These are phyloP conservation scores for Nakazawaea siamensis DNA, from an alignment of 805 yeast genomes.

Conservation along the genomic window DNA sequence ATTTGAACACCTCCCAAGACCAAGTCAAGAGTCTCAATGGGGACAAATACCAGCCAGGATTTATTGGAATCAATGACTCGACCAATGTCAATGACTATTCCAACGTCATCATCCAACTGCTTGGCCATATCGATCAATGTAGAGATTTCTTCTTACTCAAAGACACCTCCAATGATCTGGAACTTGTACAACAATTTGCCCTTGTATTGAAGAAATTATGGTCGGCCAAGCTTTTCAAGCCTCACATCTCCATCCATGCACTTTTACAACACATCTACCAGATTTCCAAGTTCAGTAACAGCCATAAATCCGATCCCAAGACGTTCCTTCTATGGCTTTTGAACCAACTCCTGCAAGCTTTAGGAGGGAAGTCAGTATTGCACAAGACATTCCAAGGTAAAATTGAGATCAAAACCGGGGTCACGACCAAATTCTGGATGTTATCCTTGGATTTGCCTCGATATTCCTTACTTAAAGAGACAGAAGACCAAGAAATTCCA, in stretches of 20 bases:
- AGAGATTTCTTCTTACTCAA: conserved; percentile 36
- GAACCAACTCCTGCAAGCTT: conserved; percentile 25
- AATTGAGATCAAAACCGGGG: conserved; percentile 25
- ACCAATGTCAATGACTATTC: conserved; percentile 42
- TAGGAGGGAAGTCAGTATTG: conserved; percentile 16
- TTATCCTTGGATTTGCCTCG: conserved; percentile 56
- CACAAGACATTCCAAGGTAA: conserved; percentile 45
- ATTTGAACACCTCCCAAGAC: conserved; percentile 18
- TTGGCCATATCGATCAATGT: conserved; percentile 45
- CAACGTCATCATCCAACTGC: conserved; percentile 46
- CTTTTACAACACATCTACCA: conserved; percentile 41
- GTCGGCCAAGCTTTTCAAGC: conserved; percentile 50
- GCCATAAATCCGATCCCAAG: conserved; percentile 42
- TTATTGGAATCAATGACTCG: conserved; percentile 50
- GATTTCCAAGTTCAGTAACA: conserved; percentile 32
- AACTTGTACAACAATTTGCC: conserved; percentile 35
- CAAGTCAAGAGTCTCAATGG: conserved; percentile 33
- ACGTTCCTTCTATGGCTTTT: conserved; percentile 53
- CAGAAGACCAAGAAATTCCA: conserved; percentile 36
- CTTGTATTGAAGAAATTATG: conserved; percentile 50
- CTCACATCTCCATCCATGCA: conserved; percentile 64
- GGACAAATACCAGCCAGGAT: conserved; percentile 49
- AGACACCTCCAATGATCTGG: conserved; percentile 15
- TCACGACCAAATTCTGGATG: conserved; percentile 37
- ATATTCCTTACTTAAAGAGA: conserved; percentile 45